A percentile compares a stretch with the other conserved stretches of the same genome.
These are phyloP conservation scores for Lactarius trivialis DNA, from an alignment of 768 basidiomycete species.

Conservation along the genomic window DNA sequence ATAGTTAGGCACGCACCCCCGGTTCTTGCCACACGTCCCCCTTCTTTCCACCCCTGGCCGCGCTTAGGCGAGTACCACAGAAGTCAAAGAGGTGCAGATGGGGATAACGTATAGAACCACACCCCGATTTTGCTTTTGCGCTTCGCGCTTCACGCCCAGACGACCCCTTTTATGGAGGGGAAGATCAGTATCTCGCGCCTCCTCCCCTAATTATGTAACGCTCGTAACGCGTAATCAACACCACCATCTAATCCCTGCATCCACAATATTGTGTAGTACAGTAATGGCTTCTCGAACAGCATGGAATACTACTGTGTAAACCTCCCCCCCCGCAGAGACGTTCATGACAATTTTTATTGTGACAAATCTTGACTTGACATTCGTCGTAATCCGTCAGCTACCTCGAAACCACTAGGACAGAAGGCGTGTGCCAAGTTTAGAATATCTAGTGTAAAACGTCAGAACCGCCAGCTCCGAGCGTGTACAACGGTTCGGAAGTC, in stretches of 20 bases:
- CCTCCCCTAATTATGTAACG: conserved; percentile 2
- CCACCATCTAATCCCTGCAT: background rate
- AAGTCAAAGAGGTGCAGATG: background rate
- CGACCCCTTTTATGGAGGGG: background rate
- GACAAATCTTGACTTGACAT: background rate
- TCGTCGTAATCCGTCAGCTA: background rate
- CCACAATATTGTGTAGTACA: background rate
- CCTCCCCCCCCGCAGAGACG: background rate
- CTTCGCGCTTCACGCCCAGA: background rate
- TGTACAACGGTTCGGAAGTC: background rate
- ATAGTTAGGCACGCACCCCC: background rate
- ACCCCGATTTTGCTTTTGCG: background rate
- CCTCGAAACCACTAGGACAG: background rate
- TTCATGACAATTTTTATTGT: background rate
- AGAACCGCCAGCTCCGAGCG: background rate
- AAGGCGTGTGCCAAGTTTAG: background rate
- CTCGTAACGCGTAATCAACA: background rate
- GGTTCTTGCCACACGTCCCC: background rate
- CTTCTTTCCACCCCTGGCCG: conserved; percentile 9
- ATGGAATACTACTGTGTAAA: background rate
- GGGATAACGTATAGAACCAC: conserved; percentile 2
- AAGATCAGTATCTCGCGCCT: background rate
- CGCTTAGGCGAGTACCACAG: conserved; percentile 9
- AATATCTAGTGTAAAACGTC: background rate
- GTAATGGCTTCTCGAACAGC: background rate